Conservation (phyloP, 176 grass and related monocot genomes). For the Luzula sylvatica region DNA sequence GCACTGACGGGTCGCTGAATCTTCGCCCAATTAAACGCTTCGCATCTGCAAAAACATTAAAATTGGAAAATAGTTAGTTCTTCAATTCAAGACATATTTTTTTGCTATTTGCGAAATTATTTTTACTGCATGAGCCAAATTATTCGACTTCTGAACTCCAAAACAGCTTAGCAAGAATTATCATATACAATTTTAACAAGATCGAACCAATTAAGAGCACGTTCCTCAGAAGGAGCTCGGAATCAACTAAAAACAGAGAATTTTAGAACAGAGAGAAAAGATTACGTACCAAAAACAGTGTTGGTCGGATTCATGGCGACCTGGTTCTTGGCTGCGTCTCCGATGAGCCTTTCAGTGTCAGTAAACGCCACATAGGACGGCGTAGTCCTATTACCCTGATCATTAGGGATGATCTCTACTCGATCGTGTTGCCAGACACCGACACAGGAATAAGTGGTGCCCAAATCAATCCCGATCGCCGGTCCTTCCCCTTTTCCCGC, state of each 20-base stretch:
- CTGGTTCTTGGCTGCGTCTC: constrained; percentile 88
- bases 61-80: too few species aligned
- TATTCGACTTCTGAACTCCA: too few species aligned
- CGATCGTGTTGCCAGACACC: constrained; percentile 89
- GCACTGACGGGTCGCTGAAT: constrained; percentile 62
- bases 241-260: not conserved
- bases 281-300: constrained; percentile 73
- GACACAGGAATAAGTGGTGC: constrained; percentile 83
- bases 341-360: constrained; percentile 63
- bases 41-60: constrained; percentile 33
- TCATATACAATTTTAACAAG: too few species aligned
- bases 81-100: too few species aligned
- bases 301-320: constrained; percentile 92
- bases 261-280: not conserved
- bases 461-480: constrained; percentile 88
- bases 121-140: too few species aligned
- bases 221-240: not conserved
- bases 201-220: too few species aligned
- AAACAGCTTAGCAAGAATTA: too few species aligned
- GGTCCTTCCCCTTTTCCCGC: constrained; percentile 41
- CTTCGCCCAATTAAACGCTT: constrained; percentile 76
- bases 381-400: constrained; percentile 80
- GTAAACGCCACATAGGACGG: constrained; percentile 77
- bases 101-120: too few species aligned
- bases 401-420: constrained; percentile 84